A percentile compares a stretch with the other conserved stretches of the same genome.
Evolutionary conservation across 2,329 filamentous ascomycete genomes (phyloP).

Genomic region (Emergomyces orientalis): DNA sequence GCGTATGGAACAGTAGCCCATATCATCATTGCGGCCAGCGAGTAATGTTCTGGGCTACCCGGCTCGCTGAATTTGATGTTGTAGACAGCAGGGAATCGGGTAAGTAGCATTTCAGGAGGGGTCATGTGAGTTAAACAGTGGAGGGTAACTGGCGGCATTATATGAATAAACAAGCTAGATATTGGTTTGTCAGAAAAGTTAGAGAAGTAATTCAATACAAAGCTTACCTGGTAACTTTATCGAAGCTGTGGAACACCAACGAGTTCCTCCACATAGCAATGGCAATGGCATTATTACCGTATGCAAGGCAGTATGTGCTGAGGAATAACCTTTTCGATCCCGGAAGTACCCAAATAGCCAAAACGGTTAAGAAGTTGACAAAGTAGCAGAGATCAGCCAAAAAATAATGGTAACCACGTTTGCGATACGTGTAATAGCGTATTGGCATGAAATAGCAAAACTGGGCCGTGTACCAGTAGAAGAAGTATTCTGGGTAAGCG

Average conservation of each 20-base stretch:
- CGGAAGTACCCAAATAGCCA: conserved; percentile 86
- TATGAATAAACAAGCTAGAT: conserved; percentile 84
- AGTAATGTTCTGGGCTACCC: conserved; percentile 70
- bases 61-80: conserved; percentile 61
- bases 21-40: conserved; percentile 71
- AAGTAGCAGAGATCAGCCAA: conserved; percentile 97
- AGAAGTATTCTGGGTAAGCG: conserved; percentile 74
- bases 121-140: conserved; percentile 87
- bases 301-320: conserved; percentile 81
- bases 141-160: conserved; percentile 92
- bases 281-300: conserved; percentile 92
- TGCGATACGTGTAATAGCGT: conserved; percentile 81
- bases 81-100: conserved; percentile 75
- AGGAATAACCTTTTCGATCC: conserved; percentile 85
- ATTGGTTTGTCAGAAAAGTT: not conserved
- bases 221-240: conserved; percentile 80
- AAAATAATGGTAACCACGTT: conserved; percentile 92
- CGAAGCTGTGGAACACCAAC: conserved; percentile 93
- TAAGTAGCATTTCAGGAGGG: conserved; percentile 52
- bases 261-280: conserved; percentile 99
- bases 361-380: conserved; percentile 74
- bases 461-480: conserved; percentile 83
- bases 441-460: conserved; percentile 95
- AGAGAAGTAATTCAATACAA: conserved; percentile 14
- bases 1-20: conserved; percentile 93